Percentiles rank a stretch among this genome's conserved stretches.
Evolutionary conservation across 2,329 filamentous ascomycete genomes (phyloP).

Genomic region (Macrophomina phaseolina): DNA sequence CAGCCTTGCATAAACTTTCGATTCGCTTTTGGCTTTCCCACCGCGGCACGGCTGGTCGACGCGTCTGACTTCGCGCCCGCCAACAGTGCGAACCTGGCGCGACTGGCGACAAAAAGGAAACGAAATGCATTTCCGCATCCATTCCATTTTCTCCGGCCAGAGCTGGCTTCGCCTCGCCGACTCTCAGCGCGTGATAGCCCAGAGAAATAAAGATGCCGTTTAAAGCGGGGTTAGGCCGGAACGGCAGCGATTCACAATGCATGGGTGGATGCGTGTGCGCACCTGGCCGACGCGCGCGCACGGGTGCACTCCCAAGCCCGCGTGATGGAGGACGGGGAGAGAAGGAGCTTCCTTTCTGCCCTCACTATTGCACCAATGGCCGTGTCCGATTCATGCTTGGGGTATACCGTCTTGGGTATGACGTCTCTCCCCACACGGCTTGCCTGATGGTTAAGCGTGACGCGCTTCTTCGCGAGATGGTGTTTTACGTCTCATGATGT

Average conservation of each 20-base stretch:
- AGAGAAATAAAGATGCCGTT: too few relatives aligned
- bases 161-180: background rate
- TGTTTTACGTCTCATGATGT: background rate
- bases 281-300: too few relatives aligned
- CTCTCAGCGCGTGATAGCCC: background rate
- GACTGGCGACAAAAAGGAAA: background rate
- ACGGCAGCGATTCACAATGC: slow-evolving; percentile 5
- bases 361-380: background rate
- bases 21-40: background rate
- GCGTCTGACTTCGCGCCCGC: background rate
- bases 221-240: background rate
- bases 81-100: too few relatives aligned
- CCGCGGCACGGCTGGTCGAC: background rate
- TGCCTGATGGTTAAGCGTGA: background rate
- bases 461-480: background rate
- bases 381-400: background rate
- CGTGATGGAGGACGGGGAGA: background rate
- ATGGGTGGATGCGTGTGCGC: background rate
- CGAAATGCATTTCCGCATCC: background rate
- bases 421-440: slow-evolving; percentile 5
- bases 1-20: slow-evolving; percentile 23
- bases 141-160: too few relatives aligned
- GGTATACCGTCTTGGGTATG: background rate
- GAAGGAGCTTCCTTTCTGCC: background rate
- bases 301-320: background rate